Evolutionary conservation across 352 stramenopile species (phyloP).

Genomic region (Phytophthora sp.): DNA sequence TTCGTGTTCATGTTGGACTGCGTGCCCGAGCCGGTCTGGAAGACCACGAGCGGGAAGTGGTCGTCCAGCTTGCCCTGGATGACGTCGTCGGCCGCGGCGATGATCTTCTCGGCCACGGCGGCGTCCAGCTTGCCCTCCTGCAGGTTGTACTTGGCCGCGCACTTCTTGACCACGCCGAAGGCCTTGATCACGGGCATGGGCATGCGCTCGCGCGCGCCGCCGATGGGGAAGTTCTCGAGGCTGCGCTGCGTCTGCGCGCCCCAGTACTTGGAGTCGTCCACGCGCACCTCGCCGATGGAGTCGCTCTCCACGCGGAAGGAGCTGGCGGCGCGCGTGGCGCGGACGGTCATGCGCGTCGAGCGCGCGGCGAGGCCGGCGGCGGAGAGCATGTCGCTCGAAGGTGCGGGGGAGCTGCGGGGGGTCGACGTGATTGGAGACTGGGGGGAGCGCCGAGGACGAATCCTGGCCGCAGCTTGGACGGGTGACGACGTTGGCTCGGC

Average conservation of each 20-base stretch:
- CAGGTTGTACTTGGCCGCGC: conserved; percentile 93
- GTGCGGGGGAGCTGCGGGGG: background rate
- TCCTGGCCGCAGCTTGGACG: conserved; percentile 27
- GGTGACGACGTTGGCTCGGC: background rate
- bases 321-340: conserved; percentile 44
- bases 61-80: conserved; percentile 93
- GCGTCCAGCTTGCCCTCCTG: conserved; percentile 83
- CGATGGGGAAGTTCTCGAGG: conserved; percentile 96
- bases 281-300: conserved; percentile 83
- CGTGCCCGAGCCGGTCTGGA: conserved; percentile 75
- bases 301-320: conserved; percentile 70
- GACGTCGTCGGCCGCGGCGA: conserved; percentile 91
- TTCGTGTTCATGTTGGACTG: conserved; percentile 87
- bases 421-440: conserved; percentile 14
- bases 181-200: conserved; percentile 93
- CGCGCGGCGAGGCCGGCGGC: conserved; percentile 26
- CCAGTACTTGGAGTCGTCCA: conserved; percentile 89
- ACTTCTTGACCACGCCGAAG: conserved; percentile 96
- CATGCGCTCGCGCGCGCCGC: conserved; percentile 90
- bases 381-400: conserved; percentile 30
- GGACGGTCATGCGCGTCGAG: conserved; percentile 35
- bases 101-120: conserved; percentile 90
- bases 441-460: conserved; percentile 13
- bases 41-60: conserved; percentile 94
- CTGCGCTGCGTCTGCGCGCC: conserved; percentile 96